A percentile compares a stretch with the other conserved stretches of the same genome.
These are phyloP conservation scores for Favolaschia claudopus DNA, from an alignment of 768 basidiomycete species.

Conservation along the genomic window DNA sequence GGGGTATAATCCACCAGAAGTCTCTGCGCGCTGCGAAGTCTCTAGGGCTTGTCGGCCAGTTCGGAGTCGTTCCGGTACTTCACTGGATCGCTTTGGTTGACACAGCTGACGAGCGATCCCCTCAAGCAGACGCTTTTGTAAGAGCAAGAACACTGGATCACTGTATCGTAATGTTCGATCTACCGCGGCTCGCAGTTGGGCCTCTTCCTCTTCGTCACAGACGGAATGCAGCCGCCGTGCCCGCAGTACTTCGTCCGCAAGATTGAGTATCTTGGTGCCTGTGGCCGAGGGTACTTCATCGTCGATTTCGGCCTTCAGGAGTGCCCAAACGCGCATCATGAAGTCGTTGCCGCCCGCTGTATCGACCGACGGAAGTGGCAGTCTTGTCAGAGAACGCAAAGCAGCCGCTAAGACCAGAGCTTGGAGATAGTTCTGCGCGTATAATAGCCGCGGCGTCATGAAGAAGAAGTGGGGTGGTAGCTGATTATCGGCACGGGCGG, in stretches of 20 bases:
- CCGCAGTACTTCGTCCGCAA: constrained; percentile 77
- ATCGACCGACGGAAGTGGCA: constrained; percentile 35
- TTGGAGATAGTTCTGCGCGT: constrained; percentile 74
- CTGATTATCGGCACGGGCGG: constrained; percentile 39
- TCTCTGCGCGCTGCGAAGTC: constrained; percentile 7
- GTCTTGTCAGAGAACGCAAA: constrained; percentile 61
- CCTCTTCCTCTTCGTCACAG: constrained; percentile 47
- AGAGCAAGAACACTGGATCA: constrained; percentile 72
- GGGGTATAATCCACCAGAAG: background rate
- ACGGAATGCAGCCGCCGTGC: constrained; percentile 45
- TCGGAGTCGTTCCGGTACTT: constrained; percentile 36
- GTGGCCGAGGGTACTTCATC: constrained; percentile 40
- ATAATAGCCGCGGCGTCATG: constrained; percentile 57
- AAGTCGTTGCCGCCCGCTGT: constrained; percentile 45
- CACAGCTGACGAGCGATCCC: constrained; percentile 43
- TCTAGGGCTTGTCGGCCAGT: constrained; percentile 38
- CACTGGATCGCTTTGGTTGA: constrained; percentile 29
- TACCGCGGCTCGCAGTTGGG: constrained; percentile 63
- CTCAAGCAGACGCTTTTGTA: constrained; percentile 64
- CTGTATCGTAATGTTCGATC: constrained; percentile 64
- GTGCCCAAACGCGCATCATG: constrained; percentile 68
- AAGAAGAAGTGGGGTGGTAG: constrained; percentile 77
- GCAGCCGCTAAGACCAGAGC: constrained; percentile 72
- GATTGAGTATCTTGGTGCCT: constrained; percentile 66
- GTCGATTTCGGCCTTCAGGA: constrained; percentile 66